Evolutionary conservation across 2,329 filamentous ascomycete genomes (phyloP).

Genomic region (Trichophyton simii): DNA sequence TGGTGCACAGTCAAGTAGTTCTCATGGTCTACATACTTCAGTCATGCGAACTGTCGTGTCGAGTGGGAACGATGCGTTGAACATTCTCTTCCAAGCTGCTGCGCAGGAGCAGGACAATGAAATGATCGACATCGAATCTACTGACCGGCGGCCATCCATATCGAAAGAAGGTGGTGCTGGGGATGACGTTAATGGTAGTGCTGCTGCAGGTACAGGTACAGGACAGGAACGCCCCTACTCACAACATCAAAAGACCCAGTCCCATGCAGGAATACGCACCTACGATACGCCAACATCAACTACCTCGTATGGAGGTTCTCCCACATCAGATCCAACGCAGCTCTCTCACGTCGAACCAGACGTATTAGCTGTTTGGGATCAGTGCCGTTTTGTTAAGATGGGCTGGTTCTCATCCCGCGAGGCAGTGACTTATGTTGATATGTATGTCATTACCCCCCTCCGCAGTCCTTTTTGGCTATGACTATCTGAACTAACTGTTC

Average conservation of each 20-base stretch:
- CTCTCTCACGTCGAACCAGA: constrained; percentile 22
- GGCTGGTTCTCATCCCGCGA: constrained; percentile 45
- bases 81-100: constrained; percentile 42
- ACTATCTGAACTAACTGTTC: constrained; percentile 6
- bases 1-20: not conserved
- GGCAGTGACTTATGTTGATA: constrained; percentile 41
- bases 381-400: constrained; percentile 43
- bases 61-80: constrained; percentile 42
- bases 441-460: constrained; percentile 22
- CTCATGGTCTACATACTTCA: constrained; percentile 28
- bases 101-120: constrained; percentile 26
- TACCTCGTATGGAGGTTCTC: constrained; percentile 11
- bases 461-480: not conserved
- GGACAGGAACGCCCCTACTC: constrained; percentile 13
- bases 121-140: constrained; percentile 5
- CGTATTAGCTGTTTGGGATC: constrained; percentile 36
- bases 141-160: not conserved
- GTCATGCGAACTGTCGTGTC: constrained; percentile 41
- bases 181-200: not conserved
- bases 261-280: constrained; percentile 17
- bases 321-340: constrained; percentile 19
- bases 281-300: constrained; percentile 24
- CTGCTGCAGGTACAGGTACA: not conserved
- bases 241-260: constrained; percentile 13
- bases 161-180: not conserved